These are phyloP conservation scores for Kurtzmaniella cleridarum DNA, from an alignment of 805 yeast species.

Conservation along the genomic window DNA sequence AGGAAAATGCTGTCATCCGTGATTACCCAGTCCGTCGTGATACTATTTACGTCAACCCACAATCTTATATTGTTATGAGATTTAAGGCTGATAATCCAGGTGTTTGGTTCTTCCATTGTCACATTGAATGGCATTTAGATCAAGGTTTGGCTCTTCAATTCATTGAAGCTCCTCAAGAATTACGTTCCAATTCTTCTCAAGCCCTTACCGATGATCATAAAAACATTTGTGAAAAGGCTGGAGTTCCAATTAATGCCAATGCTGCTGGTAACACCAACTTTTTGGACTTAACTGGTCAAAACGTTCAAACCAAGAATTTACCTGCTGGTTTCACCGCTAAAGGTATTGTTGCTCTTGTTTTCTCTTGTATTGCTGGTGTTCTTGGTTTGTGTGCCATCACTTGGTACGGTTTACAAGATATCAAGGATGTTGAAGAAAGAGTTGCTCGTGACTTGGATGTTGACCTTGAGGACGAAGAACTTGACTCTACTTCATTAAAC, in stretches of 20 bases:
- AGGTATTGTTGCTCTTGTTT: constrained; percentile 91
- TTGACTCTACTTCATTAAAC: too few species aligned
- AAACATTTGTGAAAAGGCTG: constrained; percentile 53
- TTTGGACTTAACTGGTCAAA: constrained; percentile 69
- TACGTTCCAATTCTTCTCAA: constrained; percentile 41
- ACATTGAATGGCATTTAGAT: constrained; percentile 78
- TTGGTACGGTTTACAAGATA: constrained; percentile 81
- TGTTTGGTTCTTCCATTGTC: constrained; percentile 93
- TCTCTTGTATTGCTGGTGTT: constrained; percentile 81
- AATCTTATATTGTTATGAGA: constrained; percentile 64
- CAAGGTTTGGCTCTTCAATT: constrained; percentile 74
- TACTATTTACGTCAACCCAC: constrained; percentile 60
- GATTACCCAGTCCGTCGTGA: constrained; percentile 65
- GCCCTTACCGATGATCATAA: constrained; percentile 56
- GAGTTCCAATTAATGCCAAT: constrained; percentile 61
- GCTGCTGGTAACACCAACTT: constrained; percentile 81
- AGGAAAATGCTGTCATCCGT: constrained; percentile 39
- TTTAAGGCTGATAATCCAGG: constrained; percentile 88
- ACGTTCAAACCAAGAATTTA: constrained; percentile 57
- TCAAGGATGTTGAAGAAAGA: constrained; percentile 59
- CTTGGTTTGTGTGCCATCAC: constrained; percentile 75
- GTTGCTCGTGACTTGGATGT: constrained; percentile 52
- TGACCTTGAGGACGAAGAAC: constrained; percentile 35
- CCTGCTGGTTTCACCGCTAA: constrained; percentile 92
- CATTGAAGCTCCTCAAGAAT: constrained; percentile 60